A percentile compares a stretch with the other conserved stretches of the same genome.
Evolutionary conservation across 192 early-diverging fungal species (phyloP).

Genomic region (Linnemannia exigua): DNA sequence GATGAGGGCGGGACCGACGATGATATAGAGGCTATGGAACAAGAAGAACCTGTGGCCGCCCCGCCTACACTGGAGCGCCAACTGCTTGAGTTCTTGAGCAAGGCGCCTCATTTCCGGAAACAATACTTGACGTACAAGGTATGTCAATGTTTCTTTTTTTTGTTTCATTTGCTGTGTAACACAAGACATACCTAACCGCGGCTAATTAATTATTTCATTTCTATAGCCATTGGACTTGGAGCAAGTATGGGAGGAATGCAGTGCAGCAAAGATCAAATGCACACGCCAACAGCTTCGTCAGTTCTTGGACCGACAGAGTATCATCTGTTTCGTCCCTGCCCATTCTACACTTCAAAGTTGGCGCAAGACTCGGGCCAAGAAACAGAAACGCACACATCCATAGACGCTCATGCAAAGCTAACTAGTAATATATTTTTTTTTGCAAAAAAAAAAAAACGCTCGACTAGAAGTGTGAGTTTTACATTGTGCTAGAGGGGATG

Average conservation of each 20-base stretch:
- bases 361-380: conserved; percentile 30
- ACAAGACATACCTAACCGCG: no score
- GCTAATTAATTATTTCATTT: neutral
- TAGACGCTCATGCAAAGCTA: neutral
- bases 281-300: conserved; percentile 32
- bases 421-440: neutral
- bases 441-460: neutral
- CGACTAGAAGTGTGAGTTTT: neutral
- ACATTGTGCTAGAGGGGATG: no score
- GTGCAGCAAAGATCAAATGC: conserved; percentile 26
- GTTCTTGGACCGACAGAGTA: conserved; percentile 39
- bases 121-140: conserved; percentile 46
- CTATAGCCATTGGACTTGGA: conserved; percentile 44
- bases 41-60: neutral
- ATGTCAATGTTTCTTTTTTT: neutral
- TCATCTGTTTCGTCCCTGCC: conserved; percentile 41
- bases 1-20: neutral
- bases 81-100: conserved; percentile 28
- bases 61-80: conserved; percentile 24
- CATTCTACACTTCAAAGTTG: conserved; percentile 37
- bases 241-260: conserved; percentile 37
- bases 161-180: neutral
- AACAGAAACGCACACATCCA: conserved; percentile 8
- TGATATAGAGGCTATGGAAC: neutral
- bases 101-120: conserved; percentile 20